These are phyloP conservation scores for Pugionium dolabratum DNA, from an alignment of 345 rosid species.

Conservation along the genomic window DNA sequence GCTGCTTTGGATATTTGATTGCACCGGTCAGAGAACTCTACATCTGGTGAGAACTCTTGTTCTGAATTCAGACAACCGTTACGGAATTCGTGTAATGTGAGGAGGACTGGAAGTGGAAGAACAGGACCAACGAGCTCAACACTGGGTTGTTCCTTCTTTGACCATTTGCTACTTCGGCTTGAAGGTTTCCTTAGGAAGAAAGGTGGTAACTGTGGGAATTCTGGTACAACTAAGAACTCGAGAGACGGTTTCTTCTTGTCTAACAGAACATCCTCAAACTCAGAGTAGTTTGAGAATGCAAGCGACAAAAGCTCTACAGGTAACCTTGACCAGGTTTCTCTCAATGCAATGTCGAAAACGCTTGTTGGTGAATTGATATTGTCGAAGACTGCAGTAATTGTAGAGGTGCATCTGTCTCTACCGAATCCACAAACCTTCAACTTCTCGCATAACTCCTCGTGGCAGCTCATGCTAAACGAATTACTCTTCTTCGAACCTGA, in stretches of 20 bases:
- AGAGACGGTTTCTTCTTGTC: conserved; percentile 48
- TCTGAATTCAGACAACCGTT: conserved; percentile 48
- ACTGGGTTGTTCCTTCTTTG: conserved; percentile 44
- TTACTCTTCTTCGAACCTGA: conserved; percentile 26
- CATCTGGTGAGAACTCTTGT: conserved; percentile 47
- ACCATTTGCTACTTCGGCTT: conserved; percentile 56
- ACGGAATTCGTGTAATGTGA: conserved; percentile 47
- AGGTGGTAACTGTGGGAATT: conserved; percentile 62
- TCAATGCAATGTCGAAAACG: conserved; percentile 53
- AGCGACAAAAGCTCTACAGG: conserved; percentile 57
- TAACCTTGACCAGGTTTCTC: conserved; percentile 61
- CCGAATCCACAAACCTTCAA: conserved; percentile 50
- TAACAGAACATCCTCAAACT: conserved; percentile 47
- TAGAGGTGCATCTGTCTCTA: conserved; percentile 48
- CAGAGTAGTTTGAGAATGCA: conserved; percentile 67
- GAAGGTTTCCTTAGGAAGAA: conserved; percentile 60
- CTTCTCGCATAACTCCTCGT: conserved; percentile 56
- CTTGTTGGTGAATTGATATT: conserved; percentile 54
- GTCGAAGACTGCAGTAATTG: conserved; percentile 46
- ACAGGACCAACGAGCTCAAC: conserved; percentile 63
- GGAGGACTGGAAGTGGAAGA: conserved; percentile 59
- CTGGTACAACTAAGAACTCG: conserved; percentile 65
- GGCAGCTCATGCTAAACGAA: conserved; percentile 43
- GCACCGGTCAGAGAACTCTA: conserved; percentile 43
- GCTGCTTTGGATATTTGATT: conserved; percentile 57